Percentiles rank a stretch among this genome's conserved stretches.
Evolutionary conservation across 208 protist species (phyloP).

Genomic region (Leishmania lainsoni): DNA sequence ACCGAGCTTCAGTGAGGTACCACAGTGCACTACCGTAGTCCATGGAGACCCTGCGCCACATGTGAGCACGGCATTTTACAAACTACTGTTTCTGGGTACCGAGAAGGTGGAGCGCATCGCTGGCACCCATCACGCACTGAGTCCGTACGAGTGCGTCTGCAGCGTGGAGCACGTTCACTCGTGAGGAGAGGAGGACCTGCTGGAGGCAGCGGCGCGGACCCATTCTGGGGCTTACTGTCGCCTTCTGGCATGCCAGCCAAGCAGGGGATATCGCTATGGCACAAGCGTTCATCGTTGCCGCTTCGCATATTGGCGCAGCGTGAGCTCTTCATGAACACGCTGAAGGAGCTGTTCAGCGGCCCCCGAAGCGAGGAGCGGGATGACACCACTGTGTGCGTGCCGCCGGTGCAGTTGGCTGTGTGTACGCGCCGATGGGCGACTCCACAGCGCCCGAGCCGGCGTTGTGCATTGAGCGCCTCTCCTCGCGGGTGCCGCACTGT

Average conservation of each 20-base stretch:
- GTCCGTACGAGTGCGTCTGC: slow-evolving; percentile 18
- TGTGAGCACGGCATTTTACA: slow-evolving; percentile 2
- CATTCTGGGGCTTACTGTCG: neutral
- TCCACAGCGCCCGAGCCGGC: slow-evolving; percentile 1
- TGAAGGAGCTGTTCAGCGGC: neutral
- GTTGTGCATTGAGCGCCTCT: slow-evolving; percentile 19
- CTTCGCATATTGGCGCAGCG: slow-evolving; percentile 11
- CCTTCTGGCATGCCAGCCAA: neutral
- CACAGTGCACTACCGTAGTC: slow-evolving; percentile 9
- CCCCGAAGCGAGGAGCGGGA: neutral
- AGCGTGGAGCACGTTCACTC: slow-evolving; percentile 13
- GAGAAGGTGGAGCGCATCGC: slow-evolving; percentile 24
- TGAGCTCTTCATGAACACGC: slow-evolving; percentile 8
- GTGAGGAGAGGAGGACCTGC: slow-evolving; percentile 21
- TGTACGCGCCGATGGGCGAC: neutral
- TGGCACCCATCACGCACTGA: slow-evolving; percentile 2
- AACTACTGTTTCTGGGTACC: slow-evolving; percentile 11
- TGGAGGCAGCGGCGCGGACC: neutral
- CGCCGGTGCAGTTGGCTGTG: slow-evolving; percentile 22
- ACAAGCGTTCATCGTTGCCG: slow-evolving; percentile 12
- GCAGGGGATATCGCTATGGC: slow-evolving; percentile 4
- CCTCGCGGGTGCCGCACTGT: slow-evolving; percentile 11
- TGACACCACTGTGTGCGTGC: slow-evolving; percentile 10
- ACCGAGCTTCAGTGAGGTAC: neutral
- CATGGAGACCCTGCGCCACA: slow-evolving; percentile 15